Percentiles rank a stretch among this genome's conserved stretches.
phyloP scores from a whole-genome alignment of 306 rosid species.

The Medicago truncatula region MtrunA17r5.0-ANR NC_053045.1:52154001-52154500 shows the following conservation, averaged over 20 bases:
- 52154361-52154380: not conserved
- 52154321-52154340: slow-evolving; percentile 2
- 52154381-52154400: slow-evolving; percentile 6
- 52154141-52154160: not conserved
- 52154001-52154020: slow-evolving; percentile 99
- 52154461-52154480: not conserved
- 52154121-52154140: not conserved
- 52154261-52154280: slow-evolving; percentile 15
- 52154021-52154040: slow-evolving; percentile 95
- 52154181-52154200: slow-evolving; percentile 20
- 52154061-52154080: slow-evolving; percentile 63
- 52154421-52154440: slow-evolving; percentile 6
- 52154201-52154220: slow-evolving; percentile 18
- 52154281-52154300: slow-evolving; percentile 1
- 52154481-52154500: not conserved
- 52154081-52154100: slow-evolving; percentile 23
- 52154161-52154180: slow-evolving; percentile 24
- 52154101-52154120: not conserved
- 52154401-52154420: slow-evolving; percentile 14
- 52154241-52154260: slow-evolving; percentile 13
- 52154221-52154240: not conserved
- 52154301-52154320: slow-evolving; percentile 26
- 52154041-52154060: slow-evolving; percentile 98
- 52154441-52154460: not conserved
- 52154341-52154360: not conserved